phyloP scores from a whole-genome alignment of 495 filamentous ascomycete genomes.

The Aspergillus incahuasiensis region DNA sequence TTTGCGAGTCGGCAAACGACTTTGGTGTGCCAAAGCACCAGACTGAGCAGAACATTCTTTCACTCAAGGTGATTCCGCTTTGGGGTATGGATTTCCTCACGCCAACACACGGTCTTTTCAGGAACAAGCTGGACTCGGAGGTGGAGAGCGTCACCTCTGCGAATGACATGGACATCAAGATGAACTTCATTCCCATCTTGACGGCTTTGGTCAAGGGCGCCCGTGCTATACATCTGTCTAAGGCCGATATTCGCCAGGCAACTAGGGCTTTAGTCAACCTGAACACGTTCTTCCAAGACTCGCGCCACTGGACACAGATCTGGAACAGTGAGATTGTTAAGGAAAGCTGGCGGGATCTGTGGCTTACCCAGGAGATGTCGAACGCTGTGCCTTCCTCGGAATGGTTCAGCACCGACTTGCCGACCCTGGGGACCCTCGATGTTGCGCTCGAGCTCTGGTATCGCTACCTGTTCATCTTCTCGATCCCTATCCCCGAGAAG shows the following conservation, averaged over 20 bases:
- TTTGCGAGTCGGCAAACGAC: constrained; percentile 63
- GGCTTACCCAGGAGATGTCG: constrained; percentile 54
- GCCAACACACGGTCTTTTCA: constrained; percentile 59
- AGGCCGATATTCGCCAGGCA: constrained; percentile 48
- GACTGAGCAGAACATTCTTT: constrained; percentile 61
- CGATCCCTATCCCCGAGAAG: constrained; percentile 58
- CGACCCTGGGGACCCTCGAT: constrained; percentile 53
- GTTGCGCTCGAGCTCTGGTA: constrained; percentile 57
- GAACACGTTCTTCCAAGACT: constrained; percentile 58
- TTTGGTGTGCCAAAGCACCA: constrained; percentile 63
- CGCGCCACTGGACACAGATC: constrained; percentile 58
- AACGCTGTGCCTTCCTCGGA: constrained; percentile 47
- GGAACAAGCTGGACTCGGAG: constrained; percentile 56
- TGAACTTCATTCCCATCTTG: constrained; percentile 60
- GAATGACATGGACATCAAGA: constrained; percentile 50
- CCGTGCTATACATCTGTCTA: constrained; percentile 48
- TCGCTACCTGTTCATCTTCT: constrained; percentile 66
- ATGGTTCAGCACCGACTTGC: constrained; percentile 56
- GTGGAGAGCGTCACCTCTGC: constrained; percentile 53
- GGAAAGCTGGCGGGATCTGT: constrained; percentile 56
- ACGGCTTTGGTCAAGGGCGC: constrained; percentile 55
- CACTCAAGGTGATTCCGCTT: constrained; percentile 59
- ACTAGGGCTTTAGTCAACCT: constrained; percentile 56
- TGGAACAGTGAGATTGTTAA: constrained; percentile 61
- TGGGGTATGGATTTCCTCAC: constrained; percentile 63